Evolutionary conservation across 225 moss, liverwort and hornwort genomes (phyloP).

Genomic region (Physcomitrium patens): DNA sequence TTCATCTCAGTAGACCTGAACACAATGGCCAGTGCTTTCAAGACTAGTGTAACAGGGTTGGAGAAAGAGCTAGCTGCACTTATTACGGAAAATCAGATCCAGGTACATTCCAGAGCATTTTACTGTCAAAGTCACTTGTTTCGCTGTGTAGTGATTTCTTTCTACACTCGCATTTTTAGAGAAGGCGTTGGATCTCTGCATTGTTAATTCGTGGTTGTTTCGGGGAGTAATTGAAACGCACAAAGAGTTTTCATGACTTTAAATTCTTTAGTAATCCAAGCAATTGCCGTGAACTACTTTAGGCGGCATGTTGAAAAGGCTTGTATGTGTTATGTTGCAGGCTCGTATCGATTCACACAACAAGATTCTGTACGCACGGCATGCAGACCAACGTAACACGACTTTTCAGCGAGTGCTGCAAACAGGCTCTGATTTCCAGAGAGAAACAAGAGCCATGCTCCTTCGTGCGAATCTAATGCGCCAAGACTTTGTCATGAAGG

Average conservation of each 20-base stretch:
- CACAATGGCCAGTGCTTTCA: constrained; percentile 99
- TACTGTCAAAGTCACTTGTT: not conserved
- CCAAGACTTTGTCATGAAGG: constrained; percentile 98
- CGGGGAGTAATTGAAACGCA: constrained; percentile 6
- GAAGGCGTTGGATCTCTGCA: not conserved
- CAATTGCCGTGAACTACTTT: not conserved
- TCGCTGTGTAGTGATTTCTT: constrained; percentile 15
- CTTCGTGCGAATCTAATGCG: constrained; percentile 96
- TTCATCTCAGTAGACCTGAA: constrained; percentile 98
- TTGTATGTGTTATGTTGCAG: constrained; percentile 43
- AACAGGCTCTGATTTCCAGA: constrained; percentile 94
- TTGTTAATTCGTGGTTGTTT: not conserved
- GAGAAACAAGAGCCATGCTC: constrained; percentile 97
- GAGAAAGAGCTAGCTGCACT: constrained; percentile 98
- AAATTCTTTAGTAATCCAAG: not conserved
- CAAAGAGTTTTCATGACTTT: not conserved
- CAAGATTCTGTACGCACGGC: constrained; percentile 97
- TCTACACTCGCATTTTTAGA: not conserved
- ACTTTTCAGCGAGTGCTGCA: constrained; percentile 95
- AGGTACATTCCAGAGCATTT: constrained; percentile 51
- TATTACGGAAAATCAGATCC: constrained; percentile 97
- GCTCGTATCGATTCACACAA: constrained; percentile 99
- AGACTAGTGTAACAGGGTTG: constrained; percentile 93
- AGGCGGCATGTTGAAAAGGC: not conserved
- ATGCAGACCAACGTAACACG: constrained; percentile 96